A percentile compares a stretch with the other conserved stretches of the same genome.
phyloP scores from a whole-genome alignment of 495 filamentous ascomycete species.

The Stereocaulon alpinum region DNA sequence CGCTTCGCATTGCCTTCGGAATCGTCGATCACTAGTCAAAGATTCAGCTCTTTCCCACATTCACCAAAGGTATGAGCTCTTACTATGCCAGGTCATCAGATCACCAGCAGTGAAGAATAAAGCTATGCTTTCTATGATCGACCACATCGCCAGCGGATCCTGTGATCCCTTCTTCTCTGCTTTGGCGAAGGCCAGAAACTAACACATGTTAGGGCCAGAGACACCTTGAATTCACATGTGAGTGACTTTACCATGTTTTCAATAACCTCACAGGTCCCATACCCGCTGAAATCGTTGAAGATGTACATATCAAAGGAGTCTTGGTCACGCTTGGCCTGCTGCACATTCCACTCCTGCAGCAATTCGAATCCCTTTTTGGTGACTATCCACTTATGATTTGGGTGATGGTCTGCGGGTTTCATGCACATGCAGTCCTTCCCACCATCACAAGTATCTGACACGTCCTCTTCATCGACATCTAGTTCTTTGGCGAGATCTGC shows the following conservation, averaged over 20 bases:
- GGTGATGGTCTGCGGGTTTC: constrained; percentile 29
- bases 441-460: constrained; percentile 1
- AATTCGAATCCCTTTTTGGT: constrained; percentile 27
- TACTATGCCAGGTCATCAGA: background rate
- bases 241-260: constrained; percentile 27
- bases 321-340: constrained; percentile 27
- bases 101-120: constrained; percentile 17
- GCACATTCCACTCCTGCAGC: background rate
- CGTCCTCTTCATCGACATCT: background rate
- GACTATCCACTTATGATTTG: constrained; percentile 33
- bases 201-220: background rate
- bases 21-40: constrained; percentile 19
- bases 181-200: constrained; percentile 29
- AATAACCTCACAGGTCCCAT: constrained; percentile 32
- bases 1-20: constrained; percentile 15
- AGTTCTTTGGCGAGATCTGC: background rate
- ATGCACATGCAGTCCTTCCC: constrained; percentile 30
- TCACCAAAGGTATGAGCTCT: background rate
- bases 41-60: no score
- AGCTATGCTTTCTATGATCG: constrained; percentile 23
- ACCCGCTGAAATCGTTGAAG: constrained; percentile 32
- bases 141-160: constrained; percentile 29
- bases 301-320: constrained; percentile 34
- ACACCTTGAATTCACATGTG: background rate
- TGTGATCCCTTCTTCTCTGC: constrained; percentile 26